A percentile compares a stretch with the other conserved stretches of the same genome.
Conservation (phyloP, 306 rosid genomes). For the Spatholobus suberectus region DNA sequence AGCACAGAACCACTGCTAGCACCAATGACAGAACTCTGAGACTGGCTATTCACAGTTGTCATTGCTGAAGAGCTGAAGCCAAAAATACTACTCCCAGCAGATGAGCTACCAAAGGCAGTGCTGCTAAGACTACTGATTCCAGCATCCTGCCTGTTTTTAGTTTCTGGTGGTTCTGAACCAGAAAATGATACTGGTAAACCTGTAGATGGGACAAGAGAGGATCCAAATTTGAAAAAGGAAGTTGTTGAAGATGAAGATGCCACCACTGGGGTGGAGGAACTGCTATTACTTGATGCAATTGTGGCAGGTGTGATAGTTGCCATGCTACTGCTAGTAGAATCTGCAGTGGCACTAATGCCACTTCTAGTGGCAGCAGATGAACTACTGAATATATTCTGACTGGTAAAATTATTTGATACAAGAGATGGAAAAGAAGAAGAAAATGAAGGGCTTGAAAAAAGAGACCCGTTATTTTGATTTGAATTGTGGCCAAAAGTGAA, state of each 20-base stretch:
- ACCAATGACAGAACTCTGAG: slow-evolving; percentile 46
- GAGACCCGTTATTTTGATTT: slow-evolving; percentile 57
- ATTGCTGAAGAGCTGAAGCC: slow-evolving; percentile 62
- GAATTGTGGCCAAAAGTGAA: slow-evolving; percentile 50
- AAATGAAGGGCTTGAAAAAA: slow-evolving; percentile 45
- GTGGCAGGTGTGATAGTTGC: slow-evolving; percentile 38
- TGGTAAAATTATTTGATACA: slow-evolving; percentile 46
- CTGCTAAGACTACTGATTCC: slow-evolving; percentile 50
- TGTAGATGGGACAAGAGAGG: slow-evolving; percentile 43
- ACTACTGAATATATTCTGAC: slow-evolving; percentile 48
- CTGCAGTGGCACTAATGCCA: slow-evolving; percentile 10
- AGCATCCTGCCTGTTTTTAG: slow-evolving; percentile 55
- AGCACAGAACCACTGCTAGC: slow-evolving; percentile 42
- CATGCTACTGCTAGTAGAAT: slow-evolving; percentile 40
- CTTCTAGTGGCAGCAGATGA: slow-evolving; percentile 38
- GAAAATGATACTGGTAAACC: slow-evolving; percentile 46
- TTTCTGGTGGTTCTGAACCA: slow-evolving; percentile 42
- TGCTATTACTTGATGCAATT: slow-evolving; percentile 38
- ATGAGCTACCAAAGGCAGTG: slow-evolving; percentile 47
- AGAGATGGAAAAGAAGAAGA: slow-evolving; percentile 46
- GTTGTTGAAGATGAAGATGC: slow-evolving; percentile 52
- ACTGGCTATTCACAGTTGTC: slow-evolving; percentile 54
- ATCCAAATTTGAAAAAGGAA: slow-evolving; percentile 56
- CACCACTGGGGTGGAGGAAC: slow-evolving; percentile 40
- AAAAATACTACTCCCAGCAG: slow-evolving; percentile 56